Evolutionary conservation across 495 filamentous ascomycete species (phyloP), one percentile per base, ranked within the genome.

Genomic region (Penicillium longicatenatum): DNA sequence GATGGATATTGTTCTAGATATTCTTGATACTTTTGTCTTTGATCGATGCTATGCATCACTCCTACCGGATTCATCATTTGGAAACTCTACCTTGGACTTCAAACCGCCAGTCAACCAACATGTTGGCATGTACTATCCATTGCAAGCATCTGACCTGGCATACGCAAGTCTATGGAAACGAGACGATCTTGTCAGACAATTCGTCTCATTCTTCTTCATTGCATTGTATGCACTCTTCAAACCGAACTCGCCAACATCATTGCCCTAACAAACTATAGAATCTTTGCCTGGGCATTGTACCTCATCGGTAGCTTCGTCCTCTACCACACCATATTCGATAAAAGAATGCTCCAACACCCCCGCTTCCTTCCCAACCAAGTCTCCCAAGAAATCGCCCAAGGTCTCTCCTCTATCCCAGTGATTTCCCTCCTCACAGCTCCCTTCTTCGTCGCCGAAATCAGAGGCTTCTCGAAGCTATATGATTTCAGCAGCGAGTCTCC

Each of bases 281-380:
- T 90, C 63, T 89, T 89, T 66, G 87, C 86, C 54, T 69, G 85
- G 42, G 49, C 84, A 21, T 73, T 89, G 61, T 92, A 92, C 77
- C 90, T 89, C 66, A 31, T 86, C 51, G 87, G 86, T 66, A 84
- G 89, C 39, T 79, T 83, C 26, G 73, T 95, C 44, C 89, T 90
- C 50, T 97, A 94, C 77, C 52, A 86, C 69, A 91, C 93, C 75
- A 74, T 97, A 73, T 98, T 92, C 78, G 92, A 98, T 79, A 91
- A 97, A 66, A 78, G 81, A 46, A 89, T 88, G 59, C 82, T 92
- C 71, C 73, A 87, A 17, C 93, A 98, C 70, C 93, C 93, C 9
- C 91, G 92, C 71, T 96, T 89, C 72, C 89, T 97, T 64, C 89
- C 89, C 69, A 89, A 97, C 73, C 93, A 98, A 70, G 86, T 97